Conservation (phyloP, 2,329 filamentous ascomycete species). For the Fusarium sp. region DNA sequence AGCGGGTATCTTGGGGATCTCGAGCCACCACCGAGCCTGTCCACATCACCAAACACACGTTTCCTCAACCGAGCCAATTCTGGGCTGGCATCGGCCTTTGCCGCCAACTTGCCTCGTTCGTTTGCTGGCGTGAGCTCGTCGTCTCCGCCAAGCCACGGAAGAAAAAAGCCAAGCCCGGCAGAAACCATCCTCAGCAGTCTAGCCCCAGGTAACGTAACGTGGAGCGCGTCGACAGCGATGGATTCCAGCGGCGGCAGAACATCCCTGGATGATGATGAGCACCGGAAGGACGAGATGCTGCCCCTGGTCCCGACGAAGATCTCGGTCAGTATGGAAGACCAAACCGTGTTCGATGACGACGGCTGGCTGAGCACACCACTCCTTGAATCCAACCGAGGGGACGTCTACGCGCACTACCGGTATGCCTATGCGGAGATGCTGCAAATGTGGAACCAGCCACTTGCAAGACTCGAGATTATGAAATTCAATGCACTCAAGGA, state of each 20-base stretch:
- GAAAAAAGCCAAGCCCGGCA: conserved; percentile 74
- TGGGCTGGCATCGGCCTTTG: conserved; percentile 69
- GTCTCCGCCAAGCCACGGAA: conserved; percentile 61
- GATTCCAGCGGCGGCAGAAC: conserved; percentile 65
- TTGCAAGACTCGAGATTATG: conserved; percentile 76
- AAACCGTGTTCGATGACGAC: conserved; percentile 78
- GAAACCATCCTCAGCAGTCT: conserved; percentile 73
- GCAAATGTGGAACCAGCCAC: conserved; percentile 75
- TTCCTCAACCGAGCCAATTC: conserved; percentile 69
- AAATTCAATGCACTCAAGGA: conserved; percentile 78
- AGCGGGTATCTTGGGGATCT: conserved; percentile 61
- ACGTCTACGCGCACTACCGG: conserved; percentile 72
- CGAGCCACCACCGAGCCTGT: conserved; percentile 68
- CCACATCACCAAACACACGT: conserved; percentile 72
- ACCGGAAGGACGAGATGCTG: conserved; percentile 61
- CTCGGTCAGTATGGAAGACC: conserved; percentile 71
- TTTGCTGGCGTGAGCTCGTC: conserved; percentile 58
- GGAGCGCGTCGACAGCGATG: conserved; percentile 63
- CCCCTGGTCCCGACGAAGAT: conserved; percentile 67
- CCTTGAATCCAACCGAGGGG: conserved; percentile 66
- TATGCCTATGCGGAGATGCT: conserved; percentile 79
- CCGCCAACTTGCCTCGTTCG: conserved; percentile 68
- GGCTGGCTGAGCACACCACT: conserved; percentile 74
- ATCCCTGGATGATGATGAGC: conserved; percentile 70
- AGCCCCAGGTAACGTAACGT: conserved; percentile 66